Evolutionary conservation across 768 basidiomycete genomes (phyloP), one percentile per base, ranked within the genome.

Genomic region (Mycena belliarum): DNA sequence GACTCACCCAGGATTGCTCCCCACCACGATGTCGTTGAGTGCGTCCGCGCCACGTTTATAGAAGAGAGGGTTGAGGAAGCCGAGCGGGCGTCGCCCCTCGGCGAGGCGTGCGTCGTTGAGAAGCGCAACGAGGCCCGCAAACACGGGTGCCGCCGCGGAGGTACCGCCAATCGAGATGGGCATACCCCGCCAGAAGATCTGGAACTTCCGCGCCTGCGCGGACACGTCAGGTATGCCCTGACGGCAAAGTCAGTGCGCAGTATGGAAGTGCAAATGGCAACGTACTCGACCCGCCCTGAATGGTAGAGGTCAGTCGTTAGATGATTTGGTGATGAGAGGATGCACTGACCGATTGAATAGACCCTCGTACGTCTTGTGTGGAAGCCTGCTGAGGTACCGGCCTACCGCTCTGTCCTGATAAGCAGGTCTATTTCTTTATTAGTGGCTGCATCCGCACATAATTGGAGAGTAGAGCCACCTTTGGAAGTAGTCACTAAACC

Each of bases 191-290:
- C 77, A 69, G 69, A 76, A 76, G 41, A 88, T 76, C 14, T 71
- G 68, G 76, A 82, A 89, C 33, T 71, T 67, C 41, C 68, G 64
- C 1, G 77, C 75, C 65, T 86, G 86, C 0, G 88, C 86, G 0
- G 87, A 73, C 32, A 90, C 85, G 61, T 91, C 89, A 11, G 88
- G 89, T 63, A 77, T 75, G 12, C 73, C 88, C 84, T 82, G 44
- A 9, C 14, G 32, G 23, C 6, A 15, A 16, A 21, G 25, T 40
- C 5, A 46, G 21, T 18, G 6, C 1, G 0, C 12, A 5, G 10
- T n/a, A 32, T 4, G 16, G 26, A 25, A 24, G 3, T 37, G 23
- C 15, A 56, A 12, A 28, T 37, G 33, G 21, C 37, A 38, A 32
- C 16, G 49, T 70, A 86, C 86, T 38, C 85, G 78, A n/a, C 86